Evolutionary conservation across 169 alveolate species (phyloP).

Genomic region (Plasmodium adleri): DNA sequence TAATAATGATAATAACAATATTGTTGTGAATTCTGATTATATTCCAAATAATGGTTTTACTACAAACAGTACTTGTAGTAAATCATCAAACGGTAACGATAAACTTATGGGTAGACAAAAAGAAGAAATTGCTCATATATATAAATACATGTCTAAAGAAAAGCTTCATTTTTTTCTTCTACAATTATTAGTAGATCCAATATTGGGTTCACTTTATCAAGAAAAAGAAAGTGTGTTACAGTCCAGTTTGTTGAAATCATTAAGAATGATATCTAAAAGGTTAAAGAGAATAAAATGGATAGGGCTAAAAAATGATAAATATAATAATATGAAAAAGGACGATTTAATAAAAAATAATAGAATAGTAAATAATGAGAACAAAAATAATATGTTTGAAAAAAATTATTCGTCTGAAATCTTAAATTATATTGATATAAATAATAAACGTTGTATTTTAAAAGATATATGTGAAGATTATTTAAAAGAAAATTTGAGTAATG

Average conservation of each 20-base stretch:
- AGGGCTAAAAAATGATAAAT: not conserved
- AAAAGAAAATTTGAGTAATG: constrained; percentile 10
- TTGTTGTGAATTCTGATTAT: no score
- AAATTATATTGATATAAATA: constrained; percentile 14
- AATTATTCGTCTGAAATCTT: not conserved
- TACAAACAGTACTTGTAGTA: no score
- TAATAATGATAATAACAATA: not conserved
- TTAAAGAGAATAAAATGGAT: constrained; percentile 19
- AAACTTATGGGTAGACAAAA: not conserved
- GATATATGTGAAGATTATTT: constrained; percentile 56
- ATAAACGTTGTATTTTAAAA: not conserved
- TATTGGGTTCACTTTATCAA: constrained; percentile 47
- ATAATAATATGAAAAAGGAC: not conserved
- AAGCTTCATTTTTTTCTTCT: constrained; percentile 10
- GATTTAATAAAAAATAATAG: not conserved
- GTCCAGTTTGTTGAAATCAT: constrained; percentile 25
- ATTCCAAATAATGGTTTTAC: no score
- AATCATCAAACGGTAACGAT: no score
- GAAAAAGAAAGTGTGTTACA: constrained; percentile 62
- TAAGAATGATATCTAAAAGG: constrained; percentile 45
- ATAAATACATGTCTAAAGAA: not conserved
- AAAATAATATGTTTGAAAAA: not conserved
- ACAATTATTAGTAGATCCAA: constrained; percentile 71
- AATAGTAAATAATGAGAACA: not conserved
- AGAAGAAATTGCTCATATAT: not conserved